These are phyloP conservation scores for Linderina pennispora DNA, from an alignment of 192 early-diverging fungal genomes.

Conservation along the genomic window DNA sequence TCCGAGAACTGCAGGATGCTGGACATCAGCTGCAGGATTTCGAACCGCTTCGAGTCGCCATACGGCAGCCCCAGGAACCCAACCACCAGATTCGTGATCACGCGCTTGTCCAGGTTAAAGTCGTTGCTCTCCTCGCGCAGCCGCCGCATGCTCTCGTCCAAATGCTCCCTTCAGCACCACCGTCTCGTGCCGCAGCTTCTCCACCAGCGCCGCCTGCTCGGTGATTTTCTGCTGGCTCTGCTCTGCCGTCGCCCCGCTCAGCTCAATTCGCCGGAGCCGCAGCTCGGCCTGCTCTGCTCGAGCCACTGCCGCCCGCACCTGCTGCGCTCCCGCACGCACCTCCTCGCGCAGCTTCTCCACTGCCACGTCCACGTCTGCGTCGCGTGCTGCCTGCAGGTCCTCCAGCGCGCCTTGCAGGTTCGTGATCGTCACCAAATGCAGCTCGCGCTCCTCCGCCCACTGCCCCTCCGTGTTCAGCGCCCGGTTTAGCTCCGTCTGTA, in stretches of 20 bases:
- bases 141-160: conserved; percentile 87
- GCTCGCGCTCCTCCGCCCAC: conserved; percentile 51
- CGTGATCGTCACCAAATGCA: conserved; percentile 55
- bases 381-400: conserved; percentile 77
- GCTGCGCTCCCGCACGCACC: conserved; percentile 31
- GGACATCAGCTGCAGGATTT: conserved; percentile 86
- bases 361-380: conserved; percentile 56
- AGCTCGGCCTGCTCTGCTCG: conserved; percentile 43
- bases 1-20: conserved; percentile 81
- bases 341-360: conserved; percentile 47
- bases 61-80: conserved; percentile 78
- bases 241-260: conserved; percentile 40
- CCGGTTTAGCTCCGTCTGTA: conserved; percentile 51
- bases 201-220: conserved; percentile 46
- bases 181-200: conserved; percentile 46
- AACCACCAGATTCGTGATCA: conserved; percentile 87
- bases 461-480: conserved; percentile 53
- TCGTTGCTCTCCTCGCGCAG: conserved; percentile 73
- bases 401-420: conserved; percentile 87
- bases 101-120: conserved; percentile 74
- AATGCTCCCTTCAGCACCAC: conserved; percentile 83
- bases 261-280: conserved; percentile 13
- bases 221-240: conserved; percentile 50
- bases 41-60: conserved; percentile 87
- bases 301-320: conserved; percentile 52